Percentiles rank a stretch among this genome's conserved stretches.
Evolutionary conservation across 805 yeast genomes (phyloP).

Genomic region (Wickerhamomyces pijperi): DNA sequence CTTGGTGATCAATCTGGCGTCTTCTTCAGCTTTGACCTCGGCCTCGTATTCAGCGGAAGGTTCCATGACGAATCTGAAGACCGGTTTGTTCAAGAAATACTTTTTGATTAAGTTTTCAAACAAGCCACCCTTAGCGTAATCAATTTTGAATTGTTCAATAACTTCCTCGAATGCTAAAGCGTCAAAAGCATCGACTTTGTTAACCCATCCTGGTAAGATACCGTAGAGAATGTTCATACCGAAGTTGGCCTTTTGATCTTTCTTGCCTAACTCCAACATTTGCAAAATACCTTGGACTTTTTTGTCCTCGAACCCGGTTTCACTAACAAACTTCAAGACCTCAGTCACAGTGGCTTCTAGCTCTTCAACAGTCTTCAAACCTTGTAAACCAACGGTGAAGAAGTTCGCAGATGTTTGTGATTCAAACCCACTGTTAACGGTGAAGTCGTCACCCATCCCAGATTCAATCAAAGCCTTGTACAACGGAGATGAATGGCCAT

Average conservation of each 20-base stretch:
- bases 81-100: conserved; percentile 41
- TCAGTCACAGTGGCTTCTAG: conserved; percentile 37
- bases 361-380: conserved; percentile 38
- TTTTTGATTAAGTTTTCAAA: conserved; percentile 50
- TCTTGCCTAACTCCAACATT: conserved; percentile 74
- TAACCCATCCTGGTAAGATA: conserved; percentile 78
- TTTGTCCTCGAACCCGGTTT: conserved; percentile 36
- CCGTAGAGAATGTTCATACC: conserved; percentile 71
- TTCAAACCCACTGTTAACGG: conserved; percentile 83
- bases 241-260: conserved; percentile 82
- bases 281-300: conserved; percentile 81
- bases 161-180: conserved; percentile 53
- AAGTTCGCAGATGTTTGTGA: conserved; percentile 65
- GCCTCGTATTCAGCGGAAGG: conserved; percentile 53
- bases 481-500: conserved; percentile 87
- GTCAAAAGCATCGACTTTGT: conserved; percentile 66
- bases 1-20: conserved; percentile 32
- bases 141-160: conserved; percentile 48
- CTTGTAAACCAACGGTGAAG: conserved; percentile 81
- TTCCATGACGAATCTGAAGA: conserved; percentile 63
- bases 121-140: conserved; percentile 41
- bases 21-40: conserved; percentile 44
- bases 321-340: conserved; percentile 33
- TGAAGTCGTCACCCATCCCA: conserved; percentile 75
- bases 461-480: conserved; percentile 80